phyloP scores from a whole-genome alignment of 805 yeast species.

The Wickerhamiella hasegawae region DNA sequence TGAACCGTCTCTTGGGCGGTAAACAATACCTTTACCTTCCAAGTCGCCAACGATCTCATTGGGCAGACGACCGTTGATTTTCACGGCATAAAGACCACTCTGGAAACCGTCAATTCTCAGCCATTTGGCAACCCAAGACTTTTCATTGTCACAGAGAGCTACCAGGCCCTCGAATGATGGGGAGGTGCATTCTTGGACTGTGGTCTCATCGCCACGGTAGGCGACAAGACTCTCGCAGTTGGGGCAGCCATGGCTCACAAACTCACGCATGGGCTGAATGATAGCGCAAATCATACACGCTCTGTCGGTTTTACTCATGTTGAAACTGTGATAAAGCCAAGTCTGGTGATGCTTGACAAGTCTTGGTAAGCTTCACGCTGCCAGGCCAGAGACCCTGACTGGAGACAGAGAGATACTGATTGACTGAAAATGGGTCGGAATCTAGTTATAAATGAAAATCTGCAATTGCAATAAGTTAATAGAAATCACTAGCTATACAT shows the following conservation, averaged over 20 bases:
- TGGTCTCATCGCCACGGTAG: conserved; percentile 61
- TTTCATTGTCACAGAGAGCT: conserved; percentile 70
- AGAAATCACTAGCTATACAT: no score
- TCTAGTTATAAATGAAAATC: no score
- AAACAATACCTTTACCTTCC: conserved; percentile 57
- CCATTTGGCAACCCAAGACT: conserved; percentile 96
- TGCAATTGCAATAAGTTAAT: no score
- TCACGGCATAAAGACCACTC: conserved; percentile 86
- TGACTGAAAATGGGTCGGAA: no score
- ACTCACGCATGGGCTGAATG: conserved; percentile 60
- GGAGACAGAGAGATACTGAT: no score
- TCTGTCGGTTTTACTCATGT: no score
- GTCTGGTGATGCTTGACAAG: no score
- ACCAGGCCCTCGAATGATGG: conserved; percentile 92
- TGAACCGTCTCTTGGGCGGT: conserved; percentile 87
- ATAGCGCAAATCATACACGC: conserved; percentile 97
- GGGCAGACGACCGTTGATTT: conserved; percentile 82
- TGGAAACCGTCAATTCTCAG: conserved; percentile 74
- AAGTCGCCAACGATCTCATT: conserved; percentile 65
- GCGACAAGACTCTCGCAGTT: conserved; percentile 85
- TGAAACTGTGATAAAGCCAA: no score
- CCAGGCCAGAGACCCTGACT: no score
- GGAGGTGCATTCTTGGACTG: conserved; percentile 82
- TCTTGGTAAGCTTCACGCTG: no score
- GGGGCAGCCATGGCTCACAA: conserved; percentile 82